Evolutionary conservation across 179 eudicot genomes (phyloP).

Genomic region (Gypsophila paniculata): DNA sequence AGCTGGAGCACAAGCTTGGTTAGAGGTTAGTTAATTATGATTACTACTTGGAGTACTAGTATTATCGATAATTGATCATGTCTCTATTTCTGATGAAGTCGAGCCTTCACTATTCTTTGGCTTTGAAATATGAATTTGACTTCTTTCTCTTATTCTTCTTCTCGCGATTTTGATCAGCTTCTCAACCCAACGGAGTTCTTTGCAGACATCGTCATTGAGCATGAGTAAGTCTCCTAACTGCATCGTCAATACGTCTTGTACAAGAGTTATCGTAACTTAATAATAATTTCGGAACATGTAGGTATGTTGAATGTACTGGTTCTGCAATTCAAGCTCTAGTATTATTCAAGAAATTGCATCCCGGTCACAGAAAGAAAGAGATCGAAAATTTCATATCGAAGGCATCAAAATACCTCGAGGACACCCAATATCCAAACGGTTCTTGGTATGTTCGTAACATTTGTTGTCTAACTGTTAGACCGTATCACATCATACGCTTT

Average conservation of each 20-base stretch:
- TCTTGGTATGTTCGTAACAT: conserved; percentile 34
- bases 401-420: conserved; percentile 35
- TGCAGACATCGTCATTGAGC: conserved; percentile 44
- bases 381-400: conserved; percentile 36
- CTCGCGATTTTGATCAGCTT: conserved; percentile 26
- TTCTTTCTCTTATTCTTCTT: not conserved
- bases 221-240: conserved; percentile 37
- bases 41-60: too few relatives aligned
- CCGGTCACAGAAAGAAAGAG: conserved; percentile 40
- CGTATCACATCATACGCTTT: not conserved
- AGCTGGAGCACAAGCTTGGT: conserved; percentile 17
- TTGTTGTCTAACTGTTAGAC: not conserved
- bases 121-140: not conserved
- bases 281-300: not conserved
- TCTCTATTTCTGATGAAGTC: too few relatives aligned
- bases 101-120: too few relatives aligned
- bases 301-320: conserved; percentile 60
- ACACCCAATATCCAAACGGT: conserved; percentile 42
- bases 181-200: conserved; percentile 58
- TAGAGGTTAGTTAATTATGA: conserved; percentile 32
- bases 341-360: conserved; percentile 39
- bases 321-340: conserved; percentile 46
- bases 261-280: not conserved
- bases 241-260: not conserved
- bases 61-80: too few relatives aligned